Evolutionary conservation across 106 monocot genomes (phyloP), one percentile per base, ranked within the genome.

Genomic region (Allium sativum): DNA sequence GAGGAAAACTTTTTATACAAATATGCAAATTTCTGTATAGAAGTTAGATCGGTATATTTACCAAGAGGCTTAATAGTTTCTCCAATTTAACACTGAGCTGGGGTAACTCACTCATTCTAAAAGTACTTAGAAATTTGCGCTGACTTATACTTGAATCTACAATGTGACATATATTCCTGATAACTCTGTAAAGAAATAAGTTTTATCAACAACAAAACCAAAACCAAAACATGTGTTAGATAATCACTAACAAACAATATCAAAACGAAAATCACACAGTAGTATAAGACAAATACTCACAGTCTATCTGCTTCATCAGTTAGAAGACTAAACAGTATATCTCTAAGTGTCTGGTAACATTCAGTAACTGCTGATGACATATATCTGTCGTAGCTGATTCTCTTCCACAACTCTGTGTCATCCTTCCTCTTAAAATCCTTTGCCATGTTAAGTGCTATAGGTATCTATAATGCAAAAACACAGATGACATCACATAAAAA

Each of bases 381-480:
- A 69, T 96, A 96, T 45, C 60, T 73, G 73, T 96, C 96, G 80
- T 85, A 57, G 18, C 62, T 72, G 64, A 96, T 87, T 76, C 80
- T 91, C 59, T 76, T 96, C 56, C 82, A 82, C 46, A 96, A 63
- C n/a, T 87, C 79, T 1, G 45, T 65, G 58, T 87, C 84, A 65
- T 82, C 91, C 70, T 65, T 65, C 62, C 72, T 69, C 66, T 76
- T 90, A 73, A 95, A 81, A 90, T 87, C 82, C 62, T 96, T 87
- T 46, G 91, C 96, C 84, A 96, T 87, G 45, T 91, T 82, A 68
- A 96, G 90, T 59, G 91, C 96, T 71, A 91, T 82, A 44, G 96
- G 96, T 77, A 96, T 87, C 96, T 96, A 45, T 45, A 6, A 44
- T 18, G 41, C 10, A 59, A 8, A 5, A 7, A 44, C 10, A 59